A percentile compares a stretch with the other conserved stretches of the same genome.
phyloP scores from a whole-genome alignment of 768 basidiomycete genomes.

The Gyrodon lividus region DNA sequence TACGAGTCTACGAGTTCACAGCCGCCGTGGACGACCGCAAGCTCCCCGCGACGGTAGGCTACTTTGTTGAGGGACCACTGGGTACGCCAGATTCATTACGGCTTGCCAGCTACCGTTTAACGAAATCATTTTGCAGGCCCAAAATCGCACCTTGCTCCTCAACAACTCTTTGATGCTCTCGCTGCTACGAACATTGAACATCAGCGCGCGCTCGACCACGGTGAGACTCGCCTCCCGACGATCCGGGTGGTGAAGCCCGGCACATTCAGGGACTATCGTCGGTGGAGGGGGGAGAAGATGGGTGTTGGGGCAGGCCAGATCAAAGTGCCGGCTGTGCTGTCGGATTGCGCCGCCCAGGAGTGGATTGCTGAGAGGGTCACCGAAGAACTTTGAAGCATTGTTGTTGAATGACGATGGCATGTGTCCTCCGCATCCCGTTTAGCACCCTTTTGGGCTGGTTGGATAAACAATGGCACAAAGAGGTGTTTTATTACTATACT shows the following conservation, averaged over 20 bases:
- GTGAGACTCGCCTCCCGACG: slow-evolving; percentile 6
- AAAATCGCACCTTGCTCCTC: background rate
- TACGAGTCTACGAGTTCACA: slow-evolving; percentile 11
- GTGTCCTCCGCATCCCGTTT: too few species aligned
- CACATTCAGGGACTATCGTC: slow-evolving; percentile 10
- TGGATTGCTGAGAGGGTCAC: slow-evolving; percentile 11
- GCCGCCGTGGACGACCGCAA: slow-evolving; percentile 9
- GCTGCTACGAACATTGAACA: slow-evolving; percentile 1
- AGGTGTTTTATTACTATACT: too few species aligned
- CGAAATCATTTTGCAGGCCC: background rate
- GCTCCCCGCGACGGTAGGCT: slow-evolving; percentile 9
- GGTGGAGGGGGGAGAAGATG: slow-evolving; percentile 8
- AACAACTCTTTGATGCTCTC: slow-evolving; percentile 8
- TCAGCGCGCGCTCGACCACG: background rate
- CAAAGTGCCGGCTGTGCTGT: slow-evolving; percentile 16
- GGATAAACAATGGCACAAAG: too few species aligned
- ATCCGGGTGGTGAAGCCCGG: slow-evolving; percentile 13
- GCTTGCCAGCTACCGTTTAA: background rate
- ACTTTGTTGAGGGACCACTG: slow-evolving; percentile 10
- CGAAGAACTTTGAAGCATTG: slow-evolving; percentile 5
- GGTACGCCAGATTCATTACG: background rate
- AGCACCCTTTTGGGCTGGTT: too few species aligned
- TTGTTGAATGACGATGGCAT: too few species aligned
- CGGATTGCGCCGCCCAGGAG: background rate
- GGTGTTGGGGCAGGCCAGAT: slow-evolving; percentile 10